Conservation (phyloP, 1,284 basidiomycete genomes). For the Puccinia polysora region DNA sequence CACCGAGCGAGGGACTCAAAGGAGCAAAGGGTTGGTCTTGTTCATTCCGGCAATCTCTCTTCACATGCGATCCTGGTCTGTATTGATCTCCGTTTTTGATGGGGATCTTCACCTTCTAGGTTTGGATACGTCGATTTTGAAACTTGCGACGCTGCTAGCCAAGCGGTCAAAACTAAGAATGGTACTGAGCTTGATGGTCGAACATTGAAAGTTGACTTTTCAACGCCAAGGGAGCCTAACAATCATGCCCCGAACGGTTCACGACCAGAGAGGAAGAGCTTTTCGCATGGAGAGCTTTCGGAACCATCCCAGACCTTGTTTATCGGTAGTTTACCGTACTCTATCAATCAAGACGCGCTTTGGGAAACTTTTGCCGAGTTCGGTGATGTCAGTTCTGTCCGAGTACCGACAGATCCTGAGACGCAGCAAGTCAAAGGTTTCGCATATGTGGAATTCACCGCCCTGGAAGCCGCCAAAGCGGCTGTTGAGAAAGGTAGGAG, state of each 20-base stretch:
- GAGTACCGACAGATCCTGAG: conserved; percentile 89
- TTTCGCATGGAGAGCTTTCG: conserved; percentile 55
- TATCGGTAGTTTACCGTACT: conserved; percentile 83
- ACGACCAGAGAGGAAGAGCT: conserved; percentile 65
- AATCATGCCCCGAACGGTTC: conserved; percentile 61
- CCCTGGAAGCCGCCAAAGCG: conserved; percentile 72
- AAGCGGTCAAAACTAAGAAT: conserved; percentile 70
- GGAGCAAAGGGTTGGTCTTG: conserved; percentile 49
- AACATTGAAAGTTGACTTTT: conserved; percentile 77
- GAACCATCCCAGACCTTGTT: conserved; percentile 75
- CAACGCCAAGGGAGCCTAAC: conserved; percentile 62
- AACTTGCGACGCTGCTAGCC: conserved; percentile 62
- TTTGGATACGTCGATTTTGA: conserved; percentile 93
- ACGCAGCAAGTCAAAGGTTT: conserved; percentile 89
- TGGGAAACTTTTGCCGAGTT: conserved; percentile 90
- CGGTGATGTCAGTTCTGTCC: conserved; percentile 80
- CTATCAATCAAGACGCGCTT: conserved; percentile 73
- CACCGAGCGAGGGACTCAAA: conserved; percentile 72
- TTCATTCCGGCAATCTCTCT: not conserved
- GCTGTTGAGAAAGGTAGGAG: conserved; percentile 61
- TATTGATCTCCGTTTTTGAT: conserved; percentile 71
- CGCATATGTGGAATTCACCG: conserved; percentile 90
- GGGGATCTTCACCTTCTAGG: conserved; percentile 36
- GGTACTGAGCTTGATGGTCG: conserved; percentile 87
- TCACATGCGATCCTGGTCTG: not conserved